Conservation (phyloP, 225 moss, liverwort and hornwort species). For the Pleurozium schreberi region DNA sequence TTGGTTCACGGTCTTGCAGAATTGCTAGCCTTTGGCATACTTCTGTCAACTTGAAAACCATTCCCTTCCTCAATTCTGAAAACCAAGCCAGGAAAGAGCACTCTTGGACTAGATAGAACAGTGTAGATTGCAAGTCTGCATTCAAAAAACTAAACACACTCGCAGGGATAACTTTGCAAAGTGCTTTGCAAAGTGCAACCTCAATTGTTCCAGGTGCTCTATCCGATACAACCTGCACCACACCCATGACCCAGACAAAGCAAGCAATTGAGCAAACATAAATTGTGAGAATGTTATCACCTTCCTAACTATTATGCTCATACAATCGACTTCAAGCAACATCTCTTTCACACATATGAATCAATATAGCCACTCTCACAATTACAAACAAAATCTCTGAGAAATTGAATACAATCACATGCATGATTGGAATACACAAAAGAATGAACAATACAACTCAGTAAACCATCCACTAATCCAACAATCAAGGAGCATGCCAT, state of each 20-base stretch:
- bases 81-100: fast-evolving
- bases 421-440: neutral
- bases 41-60: neutral
- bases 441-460: neutral
- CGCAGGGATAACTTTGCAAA: neutral
- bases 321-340: neutral
- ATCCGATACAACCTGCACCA: neutral
- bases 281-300: neutral
- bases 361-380: neutral
- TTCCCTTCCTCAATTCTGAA: fast-evolving
- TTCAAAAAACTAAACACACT: neutral
- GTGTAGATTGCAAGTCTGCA: neutral
- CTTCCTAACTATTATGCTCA: neutral
- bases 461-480: fast-evolving
- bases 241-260: too few relatives aligned
- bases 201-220: neutral
- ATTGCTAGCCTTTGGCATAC: neutral
- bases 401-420: neutral
- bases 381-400: fast-evolving
- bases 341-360: fast-evolving
- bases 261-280: neutral
- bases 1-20: neutral
- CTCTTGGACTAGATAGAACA: neutral
- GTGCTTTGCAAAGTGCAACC: neutral
- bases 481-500: neutral